Evolutionary conservation across 148 eudicot genomes (phyloP).

Genomic region (Gaultheria prostrata): DNA sequence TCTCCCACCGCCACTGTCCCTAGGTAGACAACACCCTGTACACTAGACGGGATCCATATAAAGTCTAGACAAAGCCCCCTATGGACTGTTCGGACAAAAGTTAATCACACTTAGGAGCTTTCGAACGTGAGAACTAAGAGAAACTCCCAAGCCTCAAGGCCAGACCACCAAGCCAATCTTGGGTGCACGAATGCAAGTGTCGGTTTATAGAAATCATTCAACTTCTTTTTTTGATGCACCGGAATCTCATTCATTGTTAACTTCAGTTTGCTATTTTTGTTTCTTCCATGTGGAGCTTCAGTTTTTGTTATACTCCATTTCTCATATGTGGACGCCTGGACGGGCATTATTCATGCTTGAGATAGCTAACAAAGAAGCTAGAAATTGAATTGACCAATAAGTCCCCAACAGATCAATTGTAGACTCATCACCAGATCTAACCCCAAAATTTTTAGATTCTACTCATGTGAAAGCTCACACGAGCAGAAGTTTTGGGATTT

Average conservation of each 20-base stretch:
- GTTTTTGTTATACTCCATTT: not conserved
- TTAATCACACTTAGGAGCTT: too few species aligned
- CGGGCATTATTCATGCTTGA: not conserved
- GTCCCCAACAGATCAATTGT: not conserved
- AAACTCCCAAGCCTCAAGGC: not conserved
- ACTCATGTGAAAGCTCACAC: not conserved
- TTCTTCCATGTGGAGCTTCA: not conserved
- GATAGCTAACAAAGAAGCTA: not conserved
- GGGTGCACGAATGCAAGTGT: not conserved
- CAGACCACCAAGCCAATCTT: not conserved
- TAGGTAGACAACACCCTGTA: too few species aligned
- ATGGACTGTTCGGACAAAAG: not conserved
- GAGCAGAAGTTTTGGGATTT: too few species aligned
- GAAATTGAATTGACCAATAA: not conserved
- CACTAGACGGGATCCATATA: too few species aligned
- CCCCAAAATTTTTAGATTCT: not conserved
- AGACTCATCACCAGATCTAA: not conserved
- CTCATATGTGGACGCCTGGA: not conserved
- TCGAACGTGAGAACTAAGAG: too few species aligned
- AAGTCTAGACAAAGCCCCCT: not conserved
- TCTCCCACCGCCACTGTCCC: too few species aligned
- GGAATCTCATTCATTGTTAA: too few species aligned
- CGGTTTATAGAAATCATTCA: not conserved
- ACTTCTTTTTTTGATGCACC: not conserved
- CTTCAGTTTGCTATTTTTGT: not conserved